Evolutionary conservation across 176 grass and related monocot species (phyloP).

Genomic region (Paspalum notatum): DNA sequence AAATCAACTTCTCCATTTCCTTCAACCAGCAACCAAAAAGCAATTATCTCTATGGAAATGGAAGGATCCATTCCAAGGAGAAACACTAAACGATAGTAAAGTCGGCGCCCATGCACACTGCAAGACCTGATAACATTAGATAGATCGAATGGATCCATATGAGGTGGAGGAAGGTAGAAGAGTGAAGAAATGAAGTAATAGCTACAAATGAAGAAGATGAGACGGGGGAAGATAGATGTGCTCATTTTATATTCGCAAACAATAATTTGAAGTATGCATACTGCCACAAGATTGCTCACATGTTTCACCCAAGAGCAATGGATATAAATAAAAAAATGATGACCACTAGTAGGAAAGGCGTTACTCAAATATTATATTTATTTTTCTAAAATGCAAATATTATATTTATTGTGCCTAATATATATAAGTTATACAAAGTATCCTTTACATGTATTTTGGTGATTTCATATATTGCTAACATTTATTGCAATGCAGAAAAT

Average conservation of each 20-base stretch:
- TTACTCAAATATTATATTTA: neutral
- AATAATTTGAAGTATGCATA: neutral
- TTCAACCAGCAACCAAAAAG: conserved; percentile 19
- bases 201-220: neutral
- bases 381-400: no score
- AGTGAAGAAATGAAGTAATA: neutral
- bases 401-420: neutral
- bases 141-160: neutral
- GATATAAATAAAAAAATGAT: neutral
- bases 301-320: neutral
- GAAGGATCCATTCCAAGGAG: conserved; percentile 26
- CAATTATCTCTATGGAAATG: conserved; percentile 12
- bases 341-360: neutral
- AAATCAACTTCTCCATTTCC: conserved; percentile 3
- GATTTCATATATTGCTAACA: neutral
- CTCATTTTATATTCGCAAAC: neutral
- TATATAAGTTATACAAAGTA: neutral
- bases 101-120: neutral
- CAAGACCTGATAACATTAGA: neutral
- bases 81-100: conserved; percentile 17
- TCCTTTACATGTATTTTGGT: neutral
- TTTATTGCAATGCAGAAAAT: neutral
- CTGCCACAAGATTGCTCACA: conserved; percentile 5
- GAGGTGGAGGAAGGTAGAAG: neutral
- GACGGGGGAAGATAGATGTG: neutral